Base-by-base conservation (phyloP, 495 filamentous ascomycete genomes). In the Penicillium steckii region DNA sequence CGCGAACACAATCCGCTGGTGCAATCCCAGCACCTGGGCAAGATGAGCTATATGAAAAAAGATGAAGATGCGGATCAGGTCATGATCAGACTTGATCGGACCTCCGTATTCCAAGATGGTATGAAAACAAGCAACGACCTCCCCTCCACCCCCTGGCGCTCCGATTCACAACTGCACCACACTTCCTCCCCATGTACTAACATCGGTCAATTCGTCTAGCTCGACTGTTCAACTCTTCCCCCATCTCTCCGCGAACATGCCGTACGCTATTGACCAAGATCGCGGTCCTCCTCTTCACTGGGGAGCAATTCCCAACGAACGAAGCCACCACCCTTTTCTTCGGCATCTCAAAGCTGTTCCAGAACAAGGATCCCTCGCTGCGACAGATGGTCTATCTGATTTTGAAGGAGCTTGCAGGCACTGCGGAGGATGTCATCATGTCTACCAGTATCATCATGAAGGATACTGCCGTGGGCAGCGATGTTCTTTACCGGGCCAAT, bases 341-440 rank as follows among this genome's bases (percentile, higher is more conserved):
- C 74, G 91, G 93, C 55, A 97, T 99, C 70, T 96, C 92, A 53
- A 99, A 99, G 78, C 85, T 99, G 51, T 99, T 99, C 80, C 94
- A 99, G 76, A 97, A 97, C 73, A 96, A 96, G 71, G 94, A 99
- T 84, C 89, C 92, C 59, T 91, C 89, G 56, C 80, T 99, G 70
- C 91, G 94, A 62, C 94, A 99, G 78, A 97, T 97, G 93, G 93
- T 99, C 29, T 96, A 97, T 76, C 80, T 98, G 25, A 85, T 96
- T 58, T 86, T 98, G 77, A 97, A 96, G 80, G 94, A 99, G 80
- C 79, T 99, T 58, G 89, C 93, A 53, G 81, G 85, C 65, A 95
- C 91, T n/a, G 93, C 95, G 24, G 92, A 97, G 72, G 94, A 99
- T 80, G 92, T 96, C 52, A 99, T 99, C 60, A 97, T 99, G 94